A percentile compares a stretch with the other conserved stretches of the same genome.
Conservation (phyloP, 106 monocot species). For the Apostasia ramifera region DNA sequence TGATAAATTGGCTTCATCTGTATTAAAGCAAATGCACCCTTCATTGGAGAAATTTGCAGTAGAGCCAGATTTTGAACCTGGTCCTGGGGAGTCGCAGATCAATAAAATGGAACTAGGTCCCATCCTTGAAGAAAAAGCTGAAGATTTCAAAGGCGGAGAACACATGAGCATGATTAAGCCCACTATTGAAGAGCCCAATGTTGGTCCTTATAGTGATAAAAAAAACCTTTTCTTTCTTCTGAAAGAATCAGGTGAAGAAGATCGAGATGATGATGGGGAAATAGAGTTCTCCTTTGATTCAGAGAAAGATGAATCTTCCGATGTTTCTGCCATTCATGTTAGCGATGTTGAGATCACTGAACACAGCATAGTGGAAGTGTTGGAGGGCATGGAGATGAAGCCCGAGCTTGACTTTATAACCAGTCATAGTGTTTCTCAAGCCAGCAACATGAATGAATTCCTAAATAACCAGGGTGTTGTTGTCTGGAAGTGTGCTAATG, state of each 20-base stretch:
- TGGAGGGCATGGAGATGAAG: constrained; percentile 6
- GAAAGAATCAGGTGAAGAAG: constrained; percentile 6
- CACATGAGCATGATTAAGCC: constrained; percentile 2
- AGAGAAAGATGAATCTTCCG: constrained; percentile 8
- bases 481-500: constrained; percentile 6
- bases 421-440: constrained; percentile 6
- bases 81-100: constrained; percentile 12
- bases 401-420: constrained; percentile 7
- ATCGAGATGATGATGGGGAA: background rate
- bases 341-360: constrained; percentile 11
- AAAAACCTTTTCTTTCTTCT: constrained; percentile 8
- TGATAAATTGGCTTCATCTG: constrained; percentile 2
- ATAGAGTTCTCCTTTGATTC: background rate
- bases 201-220: constrained; percentile 10
- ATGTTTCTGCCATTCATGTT: constrained; percentile 5
- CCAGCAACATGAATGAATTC: constrained; percentile 1
- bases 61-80: constrained; percentile 10
- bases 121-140: constrained; percentile 27
- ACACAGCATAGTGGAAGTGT: constrained; percentile 1
- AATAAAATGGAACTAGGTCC: constrained; percentile 30
- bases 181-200: constrained; percentile 4
- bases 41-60: constrained; percentile 3
- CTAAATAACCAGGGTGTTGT: background rate
- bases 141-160: constrained; percentile 21
- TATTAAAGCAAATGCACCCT: background rate